Evolutionary conservation across 75 land plant species (phyloP), one percentile per base, ranked within the genome.

Genomic region (Picea sitchensis): DNA sequence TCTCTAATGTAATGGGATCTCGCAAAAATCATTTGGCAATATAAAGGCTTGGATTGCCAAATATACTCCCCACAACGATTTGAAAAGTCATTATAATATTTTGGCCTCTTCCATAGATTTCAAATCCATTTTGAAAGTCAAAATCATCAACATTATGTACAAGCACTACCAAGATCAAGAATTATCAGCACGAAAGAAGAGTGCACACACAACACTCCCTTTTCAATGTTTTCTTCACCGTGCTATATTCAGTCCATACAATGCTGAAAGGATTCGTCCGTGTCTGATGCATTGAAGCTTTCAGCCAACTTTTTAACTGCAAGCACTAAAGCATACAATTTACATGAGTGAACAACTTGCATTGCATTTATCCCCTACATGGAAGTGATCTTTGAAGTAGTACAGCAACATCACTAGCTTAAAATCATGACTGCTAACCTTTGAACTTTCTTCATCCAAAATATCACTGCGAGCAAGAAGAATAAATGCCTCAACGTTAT

Each of bases 131-230:
- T 51, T 9, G 26, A 41, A 44, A 41, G 74, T 71, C 54, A 44
- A 71, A 71, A 44, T 18, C 74, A 71, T n/a, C 20, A 44, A 71
- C n/a, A 71, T 20, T 71, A 47, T 44, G 74, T 71, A 44, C 74
- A 71, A 71, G 14, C 23, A 71, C 51, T 44, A 71, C 74, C 56
- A 51, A 51, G 56, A 51, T 51, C 56, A 71, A 47, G n/a, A 41
- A 41, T 41, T 69, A 47, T 44, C 74, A 71, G 74, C 51, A 71
- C 74, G 17, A 11, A 41, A 20, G 4, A 44, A 71, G 8, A 47
- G n/a, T 47, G n/a, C 41, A 38, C 74, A 41, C 41, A 15, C 14
- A 11, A n/a, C 12, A 18, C 41, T 69, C 2, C 2, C 5, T 6
- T 41, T 47, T 34, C 72, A 20, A 18, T 4, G 15, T 44, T n/a